Evolutionary conservation across 2,329 filamentous ascomycete species (phyloP).

Genomic region (Nemania sp.): DNA sequence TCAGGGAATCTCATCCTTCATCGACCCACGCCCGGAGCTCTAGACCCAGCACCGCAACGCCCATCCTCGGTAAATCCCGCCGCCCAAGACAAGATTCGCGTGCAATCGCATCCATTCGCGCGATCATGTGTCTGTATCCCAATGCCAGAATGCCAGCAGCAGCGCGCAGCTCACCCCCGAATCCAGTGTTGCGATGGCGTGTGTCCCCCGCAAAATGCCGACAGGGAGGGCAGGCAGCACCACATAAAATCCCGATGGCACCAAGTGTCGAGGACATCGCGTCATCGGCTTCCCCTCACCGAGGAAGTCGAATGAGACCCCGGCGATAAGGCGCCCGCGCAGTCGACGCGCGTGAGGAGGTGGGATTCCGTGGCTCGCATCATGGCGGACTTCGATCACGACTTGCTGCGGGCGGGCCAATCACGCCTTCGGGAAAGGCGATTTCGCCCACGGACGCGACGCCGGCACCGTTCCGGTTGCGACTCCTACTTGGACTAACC

Average conservation of each 20-base stretch:
- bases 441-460: not conserved
- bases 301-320: constrained; percentile 22
- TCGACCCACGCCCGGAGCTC: constrained; percentile 10
- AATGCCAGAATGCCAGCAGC: not conserved
- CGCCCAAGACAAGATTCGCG: not conserved
- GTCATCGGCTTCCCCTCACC: constrained; percentile 37
- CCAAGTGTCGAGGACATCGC: constrained; percentile 38
- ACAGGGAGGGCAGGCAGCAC: not conserved
- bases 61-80: not conserved
- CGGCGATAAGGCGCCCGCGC: constrained; percentile 18
- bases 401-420: constrained; percentile 38
- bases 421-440: constrained; percentile 20
- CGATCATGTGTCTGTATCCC: not conserved
- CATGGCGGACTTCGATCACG: constrained; percentile 36
- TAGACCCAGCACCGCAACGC: not conserved
- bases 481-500: not conserved
- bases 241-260: constrained; percentile 31
- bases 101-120: not conserved
- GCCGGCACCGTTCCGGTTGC: constrained; percentile 16
- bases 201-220: not conserved
- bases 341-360: constrained; percentile 10
- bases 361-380: constrained; percentile 34
- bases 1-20: not conserved
- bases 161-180: not conserved
- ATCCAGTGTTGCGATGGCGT: not conserved